These are phyloP conservation scores for Backusella circina DNA, from an alignment of 192 early-diverging fungal species.

Conservation along the genomic window DNA sequence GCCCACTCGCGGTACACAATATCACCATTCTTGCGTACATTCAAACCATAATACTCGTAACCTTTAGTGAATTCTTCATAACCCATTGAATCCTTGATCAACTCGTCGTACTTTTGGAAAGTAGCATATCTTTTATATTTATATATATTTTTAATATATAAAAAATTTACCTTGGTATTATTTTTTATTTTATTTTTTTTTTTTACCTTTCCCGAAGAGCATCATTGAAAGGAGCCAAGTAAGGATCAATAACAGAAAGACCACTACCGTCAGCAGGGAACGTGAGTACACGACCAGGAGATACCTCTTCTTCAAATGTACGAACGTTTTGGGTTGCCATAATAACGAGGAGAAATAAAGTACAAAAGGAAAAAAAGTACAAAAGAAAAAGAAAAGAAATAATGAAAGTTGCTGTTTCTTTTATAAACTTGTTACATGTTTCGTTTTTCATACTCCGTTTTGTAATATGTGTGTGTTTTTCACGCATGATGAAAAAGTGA, in stretches of 20 bases:
- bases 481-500: neutral
- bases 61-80: conserved; percentile 81
- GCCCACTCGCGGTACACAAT: conserved; percentile 96
- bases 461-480: neutral
- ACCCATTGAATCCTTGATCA: conserved; percentile 67
- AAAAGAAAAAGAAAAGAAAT: neutral
- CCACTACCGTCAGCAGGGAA: conserved; percentile 50
- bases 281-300: conserved; percentile 25
- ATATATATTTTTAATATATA: neutral
- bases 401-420: neutral
- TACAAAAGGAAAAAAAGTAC: neutral
- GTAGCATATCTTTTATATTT: conserved; percentile 41
- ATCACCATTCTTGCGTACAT: conserved; percentile 52
- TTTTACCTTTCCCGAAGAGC: conserved; percentile 58
- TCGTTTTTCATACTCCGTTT: neutral
- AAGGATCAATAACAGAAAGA: conserved; percentile 73
- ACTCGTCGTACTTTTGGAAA: conserved; percentile 67
- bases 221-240: conserved; percentile 66
- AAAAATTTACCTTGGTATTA: too few relatives aligned
- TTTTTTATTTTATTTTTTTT: neutral
- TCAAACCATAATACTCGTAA: conserved; percentile 82
- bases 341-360: neutral
- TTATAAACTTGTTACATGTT: neutral
- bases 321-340: neutral
- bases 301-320: conserved; percentile 25